Evolutionary conservation across 2,329 filamentous ascomycete species (phyloP).

Genomic region (Penicillium crustosum): DNA sequence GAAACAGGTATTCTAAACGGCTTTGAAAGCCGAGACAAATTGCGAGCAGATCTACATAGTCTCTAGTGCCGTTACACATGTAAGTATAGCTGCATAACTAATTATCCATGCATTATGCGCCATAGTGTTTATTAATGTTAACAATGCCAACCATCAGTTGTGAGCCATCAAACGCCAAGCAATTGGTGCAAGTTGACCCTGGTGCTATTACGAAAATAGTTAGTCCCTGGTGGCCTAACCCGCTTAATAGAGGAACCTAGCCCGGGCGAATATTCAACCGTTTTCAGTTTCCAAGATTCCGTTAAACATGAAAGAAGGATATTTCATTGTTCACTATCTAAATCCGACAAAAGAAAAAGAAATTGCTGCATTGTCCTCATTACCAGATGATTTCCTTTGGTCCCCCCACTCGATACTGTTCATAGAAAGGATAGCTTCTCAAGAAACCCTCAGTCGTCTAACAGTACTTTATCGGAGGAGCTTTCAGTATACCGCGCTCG

Average conservation of each 20-base stretch:
- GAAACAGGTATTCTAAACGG: neutral
- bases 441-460: constrained; percentile 1
- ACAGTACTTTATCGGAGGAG: neutral
- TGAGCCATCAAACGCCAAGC: neutral
- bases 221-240: neutral
- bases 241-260: neutral
- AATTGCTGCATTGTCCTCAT: neutral
- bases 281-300: neutral
- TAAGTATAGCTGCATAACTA: neutral
- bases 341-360: neutral
- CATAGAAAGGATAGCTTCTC: neutral
- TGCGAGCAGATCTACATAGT: neutral
- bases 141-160: neutral
- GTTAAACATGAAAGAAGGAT: neutral
- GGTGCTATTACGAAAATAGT: neutral
- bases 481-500: neutral
- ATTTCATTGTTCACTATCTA: neutral
- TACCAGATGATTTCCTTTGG: neutral
- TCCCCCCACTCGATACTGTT: neutral
- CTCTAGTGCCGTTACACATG: neutral
- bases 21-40: neutral
- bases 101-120: too few relatives aligned
- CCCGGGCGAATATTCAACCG: neutral
- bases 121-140: neutral
- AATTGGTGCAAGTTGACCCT: neutral